A percentile compares a stretch with the other conserved stretches of the same genome.
Conservation (phyloP, 768 basidiomycete species). For the Suillus plorans region DNA sequence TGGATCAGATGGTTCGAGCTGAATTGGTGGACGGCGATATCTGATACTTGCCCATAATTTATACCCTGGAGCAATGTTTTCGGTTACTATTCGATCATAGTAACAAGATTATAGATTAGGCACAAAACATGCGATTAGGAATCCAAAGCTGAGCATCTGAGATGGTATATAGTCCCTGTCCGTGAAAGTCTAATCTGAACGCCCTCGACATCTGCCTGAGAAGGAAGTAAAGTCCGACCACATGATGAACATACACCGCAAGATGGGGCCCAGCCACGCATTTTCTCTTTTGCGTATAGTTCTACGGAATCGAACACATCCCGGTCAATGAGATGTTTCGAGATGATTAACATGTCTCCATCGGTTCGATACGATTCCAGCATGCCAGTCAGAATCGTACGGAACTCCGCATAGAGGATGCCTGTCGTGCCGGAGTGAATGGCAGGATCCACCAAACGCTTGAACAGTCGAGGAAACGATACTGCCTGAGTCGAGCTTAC, state of each 20-base stretch:
- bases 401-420: slow-evolving; percentile 86
- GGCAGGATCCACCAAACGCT: slow-evolving; percentile 79
- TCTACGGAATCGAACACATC: slow-evolving; percentile 80
- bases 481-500: slow-evolving; percentile 74
- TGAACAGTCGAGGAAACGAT: slow-evolving; percentile 92
- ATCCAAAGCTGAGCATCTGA: slow-evolving; percentile 36
- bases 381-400: slow-evolving; percentile 91
- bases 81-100: neutral
- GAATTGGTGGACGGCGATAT: slow-evolving; percentile 35
- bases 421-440: slow-evolving; percentile 49
- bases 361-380: slow-evolving; percentile 91
- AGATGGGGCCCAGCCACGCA: slow-evolving; percentile 60
- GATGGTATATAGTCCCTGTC: slow-evolving; percentile 62
- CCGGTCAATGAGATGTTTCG: slow-evolving; percentile 75
- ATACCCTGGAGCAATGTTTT: neutral
- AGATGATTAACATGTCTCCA: slow-evolving; percentile 84
- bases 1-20: slow-evolving; percentile 61
- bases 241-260: slow-evolving; percentile 53
- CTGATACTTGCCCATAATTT: neutral
- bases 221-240: slow-evolving; percentile 42
- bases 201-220: slow-evolving; percentile 18
- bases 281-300: slow-evolving; percentile 54
- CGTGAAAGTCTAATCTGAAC: slow-evolving; percentile 49
- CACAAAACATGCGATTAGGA: slow-evolving; percentile 5
- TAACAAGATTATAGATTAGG: neutral